Base-by-base conservation (phyloP, 164 flowering plant species). In the Santalum album region DNA sequence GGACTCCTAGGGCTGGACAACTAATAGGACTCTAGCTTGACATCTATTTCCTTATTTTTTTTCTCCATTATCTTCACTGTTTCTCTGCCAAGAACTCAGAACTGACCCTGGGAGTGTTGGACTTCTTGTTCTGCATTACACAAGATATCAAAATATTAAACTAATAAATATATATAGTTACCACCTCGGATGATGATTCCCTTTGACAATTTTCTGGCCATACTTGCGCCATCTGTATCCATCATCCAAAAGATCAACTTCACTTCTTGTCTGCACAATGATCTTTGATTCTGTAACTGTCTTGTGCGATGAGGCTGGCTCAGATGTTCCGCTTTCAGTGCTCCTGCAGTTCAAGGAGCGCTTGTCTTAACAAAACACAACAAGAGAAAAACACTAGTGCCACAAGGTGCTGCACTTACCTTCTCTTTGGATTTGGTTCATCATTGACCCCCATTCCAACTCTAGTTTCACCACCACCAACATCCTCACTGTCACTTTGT, bases 191-290 rank as follows among this genome's bases (percentile, higher is more conserved):
- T 92, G 66, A 61, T 85, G 84, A 72, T 86, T 92, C 49, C 98
- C 96, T 68, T 89, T 92, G 57, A 92, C 98, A 62, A 89, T 90
- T 66, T 92, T 92, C 78, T 92, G 95, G 39, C 98, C 98, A 65
- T 92, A 92, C 63, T 92, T 92, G 70, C 98, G 86, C 98, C 98
- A 92, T 62, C 87, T 77, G 63, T 78, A 92, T 18, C 98, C 98
- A 69, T 92, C 98, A 76, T 92, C 98, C 69, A 92, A 72, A 45
- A 92, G 86, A 75, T 92, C 96, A 69, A 92, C 96, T 64, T 89
- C 96, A 72, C 96, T 92, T 65, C 86, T 84, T 23, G 96, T 92
- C 72, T 92, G 96, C 63, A 92, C 90, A 63, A 92, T 75, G 49
- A 92, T 86, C 72, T 71, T 86, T 22, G 95, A 77, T 59, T 91